A percentile compares a stretch with the other conserved stretches of the same genome.
These are phyloP conservation scores for Cyberlindnera galapagoensis DNA, from an alignment of 805 yeast species.

Conservation along the genomic window DNA sequence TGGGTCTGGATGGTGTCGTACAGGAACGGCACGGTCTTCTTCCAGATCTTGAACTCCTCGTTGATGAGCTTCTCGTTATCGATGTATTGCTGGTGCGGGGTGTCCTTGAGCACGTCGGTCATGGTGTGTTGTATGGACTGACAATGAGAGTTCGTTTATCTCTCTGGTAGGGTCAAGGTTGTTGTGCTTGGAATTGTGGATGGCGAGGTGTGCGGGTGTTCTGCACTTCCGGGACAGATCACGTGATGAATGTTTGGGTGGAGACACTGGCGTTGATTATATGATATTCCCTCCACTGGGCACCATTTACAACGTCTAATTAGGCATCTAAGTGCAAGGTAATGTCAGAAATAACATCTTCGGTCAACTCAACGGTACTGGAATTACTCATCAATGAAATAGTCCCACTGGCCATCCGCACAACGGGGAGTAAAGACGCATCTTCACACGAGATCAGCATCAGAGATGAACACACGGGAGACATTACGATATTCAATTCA, in stretches of 20 bases:
- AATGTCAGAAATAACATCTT: slow-evolving; percentile 4
- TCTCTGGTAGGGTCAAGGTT: too few relatives aligned
- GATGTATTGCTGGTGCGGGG: slow-evolving; percentile 34
- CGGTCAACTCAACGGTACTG: slow-evolving; percentile 48
- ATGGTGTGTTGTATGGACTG: too few relatives aligned
- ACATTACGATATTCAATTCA: slow-evolving; percentile 33
- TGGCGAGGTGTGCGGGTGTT: too few relatives aligned
- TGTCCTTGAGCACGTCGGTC: background rate
- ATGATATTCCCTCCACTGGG: too few relatives aligned
- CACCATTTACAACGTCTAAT: too few relatives aligned
- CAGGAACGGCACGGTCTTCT: slow-evolving; percentile 72
- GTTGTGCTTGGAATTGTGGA: too few relatives aligned
- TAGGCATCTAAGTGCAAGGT: background rate
- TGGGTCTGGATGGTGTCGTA: slow-evolving; percentile 62
- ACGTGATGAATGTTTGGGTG: too few relatives aligned
- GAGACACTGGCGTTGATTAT: too few relatives aligned
- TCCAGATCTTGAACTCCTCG: slow-evolving; percentile 79
- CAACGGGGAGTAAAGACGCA: slow-evolving; percentile 37
- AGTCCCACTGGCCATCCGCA: slow-evolving; percentile 64
- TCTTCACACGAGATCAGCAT: slow-evolving; percentile 12
- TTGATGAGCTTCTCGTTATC: slow-evolving; percentile 56
- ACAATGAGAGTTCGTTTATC: too few relatives aligned
- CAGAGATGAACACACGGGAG: slow-evolving; percentile 31
- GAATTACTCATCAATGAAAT: slow-evolving; percentile 69
- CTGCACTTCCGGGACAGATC: too few relatives aligned